Evolutionary conservation across 179 eudicot genomes (phyloP).

Genomic region (Nepenthes alata): DNA sequence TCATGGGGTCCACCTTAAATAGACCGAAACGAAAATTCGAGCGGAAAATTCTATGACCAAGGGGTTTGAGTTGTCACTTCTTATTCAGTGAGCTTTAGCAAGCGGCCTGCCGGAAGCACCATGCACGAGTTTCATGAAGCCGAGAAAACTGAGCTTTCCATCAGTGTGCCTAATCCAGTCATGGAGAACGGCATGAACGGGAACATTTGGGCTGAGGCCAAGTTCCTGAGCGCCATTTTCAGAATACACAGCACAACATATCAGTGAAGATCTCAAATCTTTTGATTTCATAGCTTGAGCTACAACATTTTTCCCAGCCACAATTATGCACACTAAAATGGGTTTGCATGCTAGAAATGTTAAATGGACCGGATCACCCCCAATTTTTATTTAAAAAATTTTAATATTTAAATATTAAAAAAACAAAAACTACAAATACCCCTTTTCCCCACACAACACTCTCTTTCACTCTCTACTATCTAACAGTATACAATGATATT

Average conservation of each 20-base stretch:
- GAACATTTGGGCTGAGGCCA: conserved; percentile 72
- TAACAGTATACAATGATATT: too few relatives aligned
- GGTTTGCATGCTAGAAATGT: too few relatives aligned
- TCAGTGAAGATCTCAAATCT: neutral
- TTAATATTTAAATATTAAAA: too few relatives aligned
- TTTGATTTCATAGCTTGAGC: neutral
- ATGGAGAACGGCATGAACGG: conserved; percentile 80
- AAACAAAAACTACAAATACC: too few relatives aligned
- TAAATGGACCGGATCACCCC: too few relatives aligned
- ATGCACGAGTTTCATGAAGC: conserved; percentile 68
- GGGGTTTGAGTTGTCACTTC: neutral
- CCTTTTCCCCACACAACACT: too few relatives aligned
- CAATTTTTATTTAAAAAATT: too few relatives aligned
- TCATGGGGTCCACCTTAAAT: too few relatives aligned
- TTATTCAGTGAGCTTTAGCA: conserved; percentile 36
- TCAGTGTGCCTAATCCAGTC: conserved; percentile 88
- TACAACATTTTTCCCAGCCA: too few relatives aligned
- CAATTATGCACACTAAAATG: too few relatives aligned
- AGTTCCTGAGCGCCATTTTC: conserved; percentile 43
- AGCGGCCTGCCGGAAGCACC: conserved; percentile 48
- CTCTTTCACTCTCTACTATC: too few relatives aligned
- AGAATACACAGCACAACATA: neutral
- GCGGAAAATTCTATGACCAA: too few relatives aligned
- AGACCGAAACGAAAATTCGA: neutral
- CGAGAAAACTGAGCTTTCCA: conserved; percentile 84